These are phyloP conservation scores for Trametes polyzona DNA, from an alignment of 1,284 basidiomycete genomes.

Conservation along the genomic window DNA sequence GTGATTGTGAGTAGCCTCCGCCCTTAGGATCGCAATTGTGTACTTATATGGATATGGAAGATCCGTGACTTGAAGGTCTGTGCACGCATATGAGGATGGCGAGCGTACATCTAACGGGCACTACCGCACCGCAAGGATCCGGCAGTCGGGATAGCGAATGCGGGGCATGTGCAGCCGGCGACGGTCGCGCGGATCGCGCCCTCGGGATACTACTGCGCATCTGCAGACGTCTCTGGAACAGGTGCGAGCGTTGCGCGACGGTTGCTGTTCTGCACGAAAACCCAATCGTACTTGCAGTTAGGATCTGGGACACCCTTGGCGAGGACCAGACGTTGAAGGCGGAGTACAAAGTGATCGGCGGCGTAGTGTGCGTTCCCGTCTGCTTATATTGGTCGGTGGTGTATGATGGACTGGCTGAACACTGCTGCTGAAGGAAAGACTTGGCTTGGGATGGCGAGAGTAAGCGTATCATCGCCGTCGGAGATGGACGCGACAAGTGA, in stretches of 20 bases:
- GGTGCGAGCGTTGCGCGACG: constrained; percentile 47
- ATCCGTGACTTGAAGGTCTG: constrained; percentile 64
- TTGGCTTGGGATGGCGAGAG: constrained; percentile 97
- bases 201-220: constrained; percentile 95
- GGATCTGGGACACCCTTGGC: constrained; percentile 93
- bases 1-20: constrained; percentile 73
- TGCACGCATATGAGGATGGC: too few relatives aligned
- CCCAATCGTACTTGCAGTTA: constrained; percentile 61
- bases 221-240: constrained; percentile 80
- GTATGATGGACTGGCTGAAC: background rate
- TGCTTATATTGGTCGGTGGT: background rate
- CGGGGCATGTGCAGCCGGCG: constrained; percentile 83
- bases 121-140: constrained; percentile 58
- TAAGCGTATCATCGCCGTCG: constrained; percentile 95
- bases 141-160: constrained; percentile 61
- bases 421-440: constrained; percentile 70
- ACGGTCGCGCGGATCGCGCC: constrained; percentile 94
- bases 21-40: background rate
- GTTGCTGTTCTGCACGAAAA: background rate
- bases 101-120: too few relatives aligned
- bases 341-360: constrained; percentile 83
- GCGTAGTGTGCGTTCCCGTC: constrained; percentile 64
- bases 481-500: constrained; percentile 90
- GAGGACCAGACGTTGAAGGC: constrained; percentile 87
- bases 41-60: constrained; percentile 35